phyloP scores from a whole-genome alignment of 1,284 basidiomycete species.

The Ganoderma boninense region DNA sequence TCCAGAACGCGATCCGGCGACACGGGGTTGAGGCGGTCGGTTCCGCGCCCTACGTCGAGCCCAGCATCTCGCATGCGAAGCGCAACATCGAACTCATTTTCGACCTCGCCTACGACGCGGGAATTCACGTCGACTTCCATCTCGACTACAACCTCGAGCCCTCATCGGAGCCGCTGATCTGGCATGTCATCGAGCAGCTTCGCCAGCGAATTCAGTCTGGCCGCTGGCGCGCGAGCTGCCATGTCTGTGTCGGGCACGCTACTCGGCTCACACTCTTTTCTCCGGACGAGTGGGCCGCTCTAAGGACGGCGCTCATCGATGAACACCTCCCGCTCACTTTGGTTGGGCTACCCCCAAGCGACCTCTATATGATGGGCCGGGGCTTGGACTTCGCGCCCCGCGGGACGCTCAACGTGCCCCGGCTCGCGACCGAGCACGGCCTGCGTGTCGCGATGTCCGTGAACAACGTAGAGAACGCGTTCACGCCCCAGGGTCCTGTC shows the following conservation, averaged over 20 bases:
- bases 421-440: constrained; percentile 52
- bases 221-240: constrained; percentile 35
- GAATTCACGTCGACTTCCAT: constrained; percentile 66
- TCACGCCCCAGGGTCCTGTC: constrained; percentile 69
- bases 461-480: constrained; percentile 72
- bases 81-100: constrained; percentile 63
- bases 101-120: constrained; percentile 49
- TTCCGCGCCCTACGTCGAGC: constrained; percentile 72
- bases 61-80: constrained; percentile 53
- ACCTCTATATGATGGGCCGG: constrained; percentile 73
- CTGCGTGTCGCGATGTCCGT: constrained; percentile 63
- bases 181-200: constrained; percentile 56
- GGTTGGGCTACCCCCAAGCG: constrained; percentile 67
- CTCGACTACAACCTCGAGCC: constrained; percentile 70
- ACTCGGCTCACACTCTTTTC: constrained; percentile 64
- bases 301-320: constrained; percentile 41
- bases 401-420: constrained; percentile 61
- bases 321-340: constrained; percentile 56
- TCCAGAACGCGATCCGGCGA: constrained; percentile 48
- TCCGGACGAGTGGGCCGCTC: constrained; percentile 51
- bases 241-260: constrained; percentile 67
- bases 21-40: constrained; percentile 59
- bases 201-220: constrained; percentile 34
- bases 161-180: constrained; percentile 58
- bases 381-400: constrained; percentile 44